Conservation (phyloP, 2,329 filamentous ascomycete genomes). For the Xylaria sp. region DNA sequence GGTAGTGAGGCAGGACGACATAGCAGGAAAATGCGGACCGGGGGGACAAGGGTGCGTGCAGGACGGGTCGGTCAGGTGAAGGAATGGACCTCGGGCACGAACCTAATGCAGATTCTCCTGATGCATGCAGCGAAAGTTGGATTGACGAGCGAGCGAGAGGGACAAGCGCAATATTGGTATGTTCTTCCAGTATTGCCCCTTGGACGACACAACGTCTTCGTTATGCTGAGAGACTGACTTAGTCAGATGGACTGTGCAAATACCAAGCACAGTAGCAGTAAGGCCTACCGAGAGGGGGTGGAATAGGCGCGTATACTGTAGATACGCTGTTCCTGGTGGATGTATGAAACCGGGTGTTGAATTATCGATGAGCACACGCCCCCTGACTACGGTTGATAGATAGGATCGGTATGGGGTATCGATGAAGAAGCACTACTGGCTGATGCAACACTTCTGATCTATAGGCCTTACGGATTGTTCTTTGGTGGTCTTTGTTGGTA, state of each 20-base stretch:
- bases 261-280: constrained; percentile 24
- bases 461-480: constrained; percentile 39
- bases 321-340: constrained; percentile 21
- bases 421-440: constrained; percentile 33
- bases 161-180: constrained; percentile 22
- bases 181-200: constrained; percentile 18
- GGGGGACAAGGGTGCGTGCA: constrained; percentile 43
- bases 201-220: constrained; percentile 28
- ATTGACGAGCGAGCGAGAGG: constrained; percentile 13
- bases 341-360: constrained; percentile 22
- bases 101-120: constrained; percentile 42
- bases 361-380: constrained; percentile 45
- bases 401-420: constrained; percentile 21
- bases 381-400: constrained; percentile 29
- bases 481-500: constrained; percentile 42
- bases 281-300: constrained; percentile 14
- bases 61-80: constrained; percentile 46
- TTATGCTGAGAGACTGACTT: constrained; percentile 11
- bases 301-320: constrained; percentile 26
- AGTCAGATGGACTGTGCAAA: constrained; percentile 23
- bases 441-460: constrained; percentile 40
- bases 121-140: constrained; percentile 13
- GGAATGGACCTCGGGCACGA: constrained; percentile 41
- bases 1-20: constrained; percentile 15
- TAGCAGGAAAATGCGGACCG: constrained; percentile 26